These are phyloP conservation scores for Curvularia spicifera DNA, from an alignment of 2,329 filamentous ascomycete genomes.

Conservation along the genomic window DNA sequence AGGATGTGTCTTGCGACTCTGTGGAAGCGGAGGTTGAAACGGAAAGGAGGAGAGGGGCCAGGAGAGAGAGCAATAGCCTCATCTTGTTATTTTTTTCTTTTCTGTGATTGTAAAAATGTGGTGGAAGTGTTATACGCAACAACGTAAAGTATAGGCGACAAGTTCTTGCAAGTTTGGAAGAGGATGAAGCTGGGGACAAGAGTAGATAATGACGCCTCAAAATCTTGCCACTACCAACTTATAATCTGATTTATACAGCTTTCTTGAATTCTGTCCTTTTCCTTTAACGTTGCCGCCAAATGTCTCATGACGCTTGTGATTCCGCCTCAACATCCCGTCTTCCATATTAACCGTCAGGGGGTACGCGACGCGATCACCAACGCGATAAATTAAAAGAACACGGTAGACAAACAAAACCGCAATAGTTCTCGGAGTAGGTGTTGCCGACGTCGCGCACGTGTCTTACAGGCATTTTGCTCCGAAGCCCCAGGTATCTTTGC, in stretches of 20 bases:
- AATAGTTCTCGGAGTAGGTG: background rate
- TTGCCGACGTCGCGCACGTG: slow-evolving; percentile 3
- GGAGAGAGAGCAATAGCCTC: slow-evolving; percentile 18
- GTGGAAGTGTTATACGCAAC: background rate
- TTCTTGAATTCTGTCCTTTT: slow-evolving; percentile 27
- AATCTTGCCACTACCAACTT: background rate
- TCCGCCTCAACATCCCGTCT: slow-evolving; percentile 17
- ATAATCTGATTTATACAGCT: background rate
- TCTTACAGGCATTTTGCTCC: background rate
- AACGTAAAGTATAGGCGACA: background rate
- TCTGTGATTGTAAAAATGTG: background rate
- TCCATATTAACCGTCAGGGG: slow-evolving; percentile 28
- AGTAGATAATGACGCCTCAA: background rate
- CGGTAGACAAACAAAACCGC: slow-evolving; percentile 8
- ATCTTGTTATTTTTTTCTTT: background rate
- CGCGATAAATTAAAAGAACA: slow-evolving; percentile 33
- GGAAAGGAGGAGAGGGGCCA: slow-evolving; percentile 1
- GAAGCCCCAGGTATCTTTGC: no score
- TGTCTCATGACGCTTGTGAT: slow-evolving; percentile 3
- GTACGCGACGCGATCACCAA: slow-evolving; percentile 15
- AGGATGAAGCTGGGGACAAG: background rate
- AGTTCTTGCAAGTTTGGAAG: background rate
- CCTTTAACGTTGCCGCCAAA: background rate
- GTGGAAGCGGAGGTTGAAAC: slow-evolving; percentile 1
- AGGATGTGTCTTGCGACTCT: slow-evolving; percentile 4